Evolutionary conservation across 73 alveolate genomes (phyloP), one percentile per base, ranked within the genome.

Genomic region (Symbiodinium pilosum): DNA sequence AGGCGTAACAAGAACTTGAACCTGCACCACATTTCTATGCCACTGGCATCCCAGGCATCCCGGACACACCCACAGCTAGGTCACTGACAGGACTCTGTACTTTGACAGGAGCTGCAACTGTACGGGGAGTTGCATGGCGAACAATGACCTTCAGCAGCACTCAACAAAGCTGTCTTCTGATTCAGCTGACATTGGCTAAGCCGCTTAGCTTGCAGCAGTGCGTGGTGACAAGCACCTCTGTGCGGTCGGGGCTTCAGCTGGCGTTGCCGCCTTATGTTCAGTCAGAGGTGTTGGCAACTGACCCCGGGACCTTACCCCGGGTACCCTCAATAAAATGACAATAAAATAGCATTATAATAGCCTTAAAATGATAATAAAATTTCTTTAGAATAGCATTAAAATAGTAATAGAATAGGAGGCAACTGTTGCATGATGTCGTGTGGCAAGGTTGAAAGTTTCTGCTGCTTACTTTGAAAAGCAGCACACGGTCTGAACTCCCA

Each of bases 81-180:
- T 38, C 12, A 4, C 38, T 20, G 14, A 14, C 81, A 28, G 81
- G 81, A 18, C 38, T 64, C 12, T 64, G 81, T 18, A n/a, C 81
- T 64, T 64, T 64, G 34, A 38, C 20, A 64, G 30, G 39, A 26
- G 30, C 34, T 64, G 81, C 34, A 28, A 38, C 12, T 28, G 81
- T 38, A 64, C 38, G 81, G 39, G 81, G 81, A 34, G 81, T 64
- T 64, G 81, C 81, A n/a, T 64, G 81, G 34, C 81, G 81, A 64
- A 64, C 38, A 2, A 64, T 64, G 38, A 64, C 81, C 81, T 64
- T 32, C 81, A 64, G 12, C 24, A 28, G 32, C 41, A 64, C 9
- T 64, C 81, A 64, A 64, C 38, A 26, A 4, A 16, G 26, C 34
- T 54, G 32, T 54, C 26, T 16, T n/a, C 73, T 24, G 34, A 54